Conservation (phyloP, 2,329 filamentous ascomycete genomes). For the Monosporascus ibericus region DNA sequence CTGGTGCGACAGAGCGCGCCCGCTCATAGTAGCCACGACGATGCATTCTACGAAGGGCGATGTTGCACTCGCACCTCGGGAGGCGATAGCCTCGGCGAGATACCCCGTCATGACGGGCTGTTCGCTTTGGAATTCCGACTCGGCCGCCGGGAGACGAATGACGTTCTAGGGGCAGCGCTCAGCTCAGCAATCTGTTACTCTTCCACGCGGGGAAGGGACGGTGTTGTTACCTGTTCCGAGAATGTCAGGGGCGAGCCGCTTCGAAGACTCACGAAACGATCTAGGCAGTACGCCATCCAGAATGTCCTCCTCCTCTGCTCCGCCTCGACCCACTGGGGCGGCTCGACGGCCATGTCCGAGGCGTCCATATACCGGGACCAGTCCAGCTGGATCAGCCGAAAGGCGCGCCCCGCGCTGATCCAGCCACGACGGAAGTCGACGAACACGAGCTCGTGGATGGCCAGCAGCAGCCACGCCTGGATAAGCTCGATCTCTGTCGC, state of each 20-base stretch:
- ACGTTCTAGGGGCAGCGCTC: slow-evolving; percentile 5
- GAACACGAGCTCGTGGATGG: slow-evolving; percentile 17
- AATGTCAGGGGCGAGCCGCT: slow-evolving; percentile 15
- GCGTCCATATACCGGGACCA: slow-evolving; percentile 12
- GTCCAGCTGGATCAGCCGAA: slow-evolving; percentile 16
- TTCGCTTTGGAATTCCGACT: slow-evolving; percentile 13
- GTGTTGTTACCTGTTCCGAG: slow-evolving; percentile 11
- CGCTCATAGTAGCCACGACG: slow-evolving; percentile 12
- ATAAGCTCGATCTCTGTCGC: slow-evolving; percentile 13
- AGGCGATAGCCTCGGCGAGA: slow-evolving; percentile 9
- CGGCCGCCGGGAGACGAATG: slow-evolving; percentile 11
- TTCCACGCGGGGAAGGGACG: background rate
- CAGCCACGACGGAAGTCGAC: slow-evolving; percentile 16
- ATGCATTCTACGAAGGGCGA: slow-evolving; percentile 12
- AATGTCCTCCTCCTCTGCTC: slow-evolving; percentile 14
- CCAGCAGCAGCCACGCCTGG: slow-evolving; percentile 18
- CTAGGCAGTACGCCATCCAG: slow-evolving; percentile 13
- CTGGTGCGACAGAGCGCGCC: slow-evolving; percentile 9
- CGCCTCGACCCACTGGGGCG: slow-evolving; percentile 12
- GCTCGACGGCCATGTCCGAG: slow-evolving; percentile 6
- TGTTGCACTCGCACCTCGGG: slow-evolving; percentile 2
- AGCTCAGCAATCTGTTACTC: background rate
- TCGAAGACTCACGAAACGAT: slow-evolving; percentile 11
- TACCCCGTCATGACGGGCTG: slow-evolving; percentile 11
- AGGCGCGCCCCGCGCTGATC: slow-evolving; percentile 18